phyloP scores from a whole-genome alignment of 371 early-diverging fungal species.

The Mucor velutinosus region DNA sequence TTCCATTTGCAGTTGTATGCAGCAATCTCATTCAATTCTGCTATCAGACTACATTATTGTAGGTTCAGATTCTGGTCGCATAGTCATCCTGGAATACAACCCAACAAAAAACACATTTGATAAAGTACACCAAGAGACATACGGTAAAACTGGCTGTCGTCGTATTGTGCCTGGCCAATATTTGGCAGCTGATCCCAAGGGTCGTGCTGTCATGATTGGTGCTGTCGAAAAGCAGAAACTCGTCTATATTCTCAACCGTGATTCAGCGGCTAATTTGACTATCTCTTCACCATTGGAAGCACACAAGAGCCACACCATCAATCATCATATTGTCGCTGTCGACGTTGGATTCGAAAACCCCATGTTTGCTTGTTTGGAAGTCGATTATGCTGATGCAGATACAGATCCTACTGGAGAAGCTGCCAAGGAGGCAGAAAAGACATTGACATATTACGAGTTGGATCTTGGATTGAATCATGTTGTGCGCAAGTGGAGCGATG shows the following conservation, averaged over 20 bases:
- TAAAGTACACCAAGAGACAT: slow-evolving; percentile 91
- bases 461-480: slow-evolving; percentile 98
- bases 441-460: slow-evolving; percentile 93
- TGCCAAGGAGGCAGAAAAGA: slow-evolving; percentile 73
- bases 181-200: slow-evolving; percentile 94
- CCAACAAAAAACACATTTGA: slow-evolving; percentile 73
- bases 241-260: slow-evolving; percentile 95
- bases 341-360: slow-evolving; percentile 99
- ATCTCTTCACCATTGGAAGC: slow-evolving; percentile 97
- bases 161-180: slow-evolving; percentile 95
- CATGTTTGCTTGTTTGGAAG: slow-evolving; percentile 92
- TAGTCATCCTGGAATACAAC: slow-evolving; percentile 91
- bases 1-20: neutral
- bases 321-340: slow-evolving; percentile 80
- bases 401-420: slow-evolving; percentile 82
- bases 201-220: slow-evolving; percentile 94
- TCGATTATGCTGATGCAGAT: slow-evolving; percentile 86
- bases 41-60: slow-evolving; percentile 87
- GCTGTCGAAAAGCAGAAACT: slow-evolving; percentile 95
- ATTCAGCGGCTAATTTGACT: slow-evolving; percentile 80
- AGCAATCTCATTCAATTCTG: neutral
- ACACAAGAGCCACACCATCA: slow-evolving; percentile 79
- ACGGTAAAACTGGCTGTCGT: slow-evolving; percentile 92
- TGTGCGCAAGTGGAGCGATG: slow-evolving; percentile 90
- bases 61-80: slow-evolving; percentile 91